A percentile compares a stretch with the other conserved stretches of the same genome.
These are phyloP conservation scores for Aureobasidium lini DNA, from an alignment of 2,329 filamentous ascomycete genomes.

Conservation along the genomic window DNA sequence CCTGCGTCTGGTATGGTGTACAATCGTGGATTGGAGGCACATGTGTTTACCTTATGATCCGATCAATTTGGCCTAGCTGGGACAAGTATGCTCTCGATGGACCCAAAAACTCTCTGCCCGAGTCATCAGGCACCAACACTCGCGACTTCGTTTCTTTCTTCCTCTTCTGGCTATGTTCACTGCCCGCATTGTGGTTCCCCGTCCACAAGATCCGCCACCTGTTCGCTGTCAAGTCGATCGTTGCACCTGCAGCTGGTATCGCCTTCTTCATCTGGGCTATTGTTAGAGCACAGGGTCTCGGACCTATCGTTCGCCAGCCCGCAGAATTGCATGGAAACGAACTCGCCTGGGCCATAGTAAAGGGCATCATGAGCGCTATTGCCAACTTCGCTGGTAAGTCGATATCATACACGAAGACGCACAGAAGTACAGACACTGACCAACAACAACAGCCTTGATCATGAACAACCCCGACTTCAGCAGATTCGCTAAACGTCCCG, in stretches of 20 bases:
- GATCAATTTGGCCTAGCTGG: conserved; percentile 62
- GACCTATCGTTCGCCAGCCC: conserved; percentile 69
- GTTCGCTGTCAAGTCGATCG: conserved; percentile 81
- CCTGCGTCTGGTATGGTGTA: conserved; percentile 82
- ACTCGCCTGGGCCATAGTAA: conserved; percentile 74
- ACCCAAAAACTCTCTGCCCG: conserved; percentile 60
- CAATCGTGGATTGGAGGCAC: conserved; percentile 70
- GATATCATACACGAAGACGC: conserved; percentile 37
- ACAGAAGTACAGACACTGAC: not conserved
- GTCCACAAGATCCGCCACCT: conserved; percentile 83
- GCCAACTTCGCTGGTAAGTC: conserved; percentile 73
- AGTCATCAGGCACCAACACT: conserved; percentile 62
- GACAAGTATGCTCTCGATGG: conserved; percentile 30
- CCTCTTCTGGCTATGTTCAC: conserved; percentile 72
- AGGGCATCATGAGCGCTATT: conserved; percentile 81
- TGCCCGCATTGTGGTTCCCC: conserved; percentile 82
- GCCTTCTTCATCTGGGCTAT: conserved; percentile 85
- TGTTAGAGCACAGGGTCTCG: conserved; percentile 71
- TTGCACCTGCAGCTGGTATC: conserved; percentile 73
- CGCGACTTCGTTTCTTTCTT: conserved; percentile 75
- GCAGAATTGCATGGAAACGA: conserved; percentile 56
- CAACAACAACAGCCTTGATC: not conserved
- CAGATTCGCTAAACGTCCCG: conserved; percentile 25
- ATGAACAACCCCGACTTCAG: conserved; percentile 17
- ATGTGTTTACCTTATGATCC: conserved; percentile 78